phyloP scores from a whole-genome alignment of 768 basidiomycete species.

The Russula dissimulans region DNA sequence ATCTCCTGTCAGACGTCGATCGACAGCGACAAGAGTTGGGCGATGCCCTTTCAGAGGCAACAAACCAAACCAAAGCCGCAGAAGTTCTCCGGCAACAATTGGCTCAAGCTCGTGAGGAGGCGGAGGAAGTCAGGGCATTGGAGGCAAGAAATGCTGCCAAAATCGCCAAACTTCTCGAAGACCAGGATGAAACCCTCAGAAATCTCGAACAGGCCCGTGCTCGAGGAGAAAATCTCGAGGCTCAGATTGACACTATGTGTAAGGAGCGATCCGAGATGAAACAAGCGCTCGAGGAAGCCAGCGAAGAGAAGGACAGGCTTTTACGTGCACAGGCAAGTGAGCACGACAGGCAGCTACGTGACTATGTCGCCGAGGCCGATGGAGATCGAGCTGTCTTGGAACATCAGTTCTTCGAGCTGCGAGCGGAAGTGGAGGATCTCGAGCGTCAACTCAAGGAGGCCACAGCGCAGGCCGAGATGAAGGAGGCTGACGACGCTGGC shows the following conservation, averaged over 20 bases:
- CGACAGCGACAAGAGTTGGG: conserved; percentile 44
- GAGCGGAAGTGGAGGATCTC: conserved; percentile 49
- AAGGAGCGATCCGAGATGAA: conserved; percentile 66
- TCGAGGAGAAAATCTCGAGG: conserved; percentile 66
- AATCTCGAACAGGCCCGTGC: conserved; percentile 68
- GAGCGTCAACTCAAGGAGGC: conserved; percentile 58
- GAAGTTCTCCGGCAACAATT: conserved; percentile 58
- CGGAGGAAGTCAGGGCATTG: conserved; percentile 57
- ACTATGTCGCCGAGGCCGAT: conserved; percentile 88
- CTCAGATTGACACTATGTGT: conserved; percentile 61
- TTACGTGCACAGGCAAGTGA: conserved; percentile 63
- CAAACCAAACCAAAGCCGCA: conserved; percentile 51
- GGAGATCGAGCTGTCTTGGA: conserved; percentile 90
- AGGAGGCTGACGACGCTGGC: conserved; percentile 57
- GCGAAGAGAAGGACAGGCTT: conserved; percentile 70
- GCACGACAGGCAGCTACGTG: conserved; percentile 60
- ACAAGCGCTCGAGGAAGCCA: conserved; percentile 55
- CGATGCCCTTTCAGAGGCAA: conserved; percentile 55
- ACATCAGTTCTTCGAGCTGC: conserved; percentile 71
- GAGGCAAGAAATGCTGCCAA: conserved; percentile 58
- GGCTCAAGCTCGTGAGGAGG: conserved; percentile 47
- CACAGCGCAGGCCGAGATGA: conserved; percentile 49
- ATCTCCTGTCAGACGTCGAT: conserved; percentile 47
- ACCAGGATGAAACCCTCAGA: conserved; percentile 62
- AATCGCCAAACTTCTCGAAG: conserved; percentile 57